Base-by-base conservation (phyloP, 2,329 filamentous ascomycete genomes). In the Aspergillus calidoustus region DNA sequence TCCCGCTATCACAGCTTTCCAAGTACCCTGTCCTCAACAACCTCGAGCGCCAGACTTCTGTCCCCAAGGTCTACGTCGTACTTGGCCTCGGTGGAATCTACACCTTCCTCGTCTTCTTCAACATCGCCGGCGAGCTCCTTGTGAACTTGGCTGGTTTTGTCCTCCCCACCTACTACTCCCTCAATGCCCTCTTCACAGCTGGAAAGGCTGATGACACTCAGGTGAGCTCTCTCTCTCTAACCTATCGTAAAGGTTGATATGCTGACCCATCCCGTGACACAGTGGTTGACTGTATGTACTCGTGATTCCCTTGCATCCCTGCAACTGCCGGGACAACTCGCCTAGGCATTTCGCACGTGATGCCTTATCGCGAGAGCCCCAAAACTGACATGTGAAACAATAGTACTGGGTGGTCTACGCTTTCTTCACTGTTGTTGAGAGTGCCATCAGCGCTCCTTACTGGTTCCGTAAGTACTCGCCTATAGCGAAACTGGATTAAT, bases 101-200 rank as follows among this genome's bases (percentile, higher is more conserved):
- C 82, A 88, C 88, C 81, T 89, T 89, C 84, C 81, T 89, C 59
- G 82, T 89, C 77, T 89, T 89, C 81, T 89, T 89, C 81, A 89
- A 89, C 82, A 89, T 89, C 68, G 87, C 84, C 64, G 87, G 87
- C 77, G 84, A 86, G 72, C 89, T 89, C 77, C 83, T 89, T 62
- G 86, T 89, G 74, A 89, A 89, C 79, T 82, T 87, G 71, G 86
- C 86, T 64, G 87, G 87, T 64, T 89, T 89, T 76, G 74, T 87
- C 66, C 79, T 89, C 64, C 87, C 87, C 51, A 86, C 83, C 66
- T 89, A 89, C 81, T 89, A 89, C 78, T 89, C 87, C 28, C 80
- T 89, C 59, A 79, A 85, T 67, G 87, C 87, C 38, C 77, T 89
- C 67, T 89, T 89, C 81, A 86, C 80, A 67, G 74, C 81, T 62